Base-by-base conservation (phyloP, 2,329 filamentous ascomycete species). In the Talaromyces sp. region DNA sequence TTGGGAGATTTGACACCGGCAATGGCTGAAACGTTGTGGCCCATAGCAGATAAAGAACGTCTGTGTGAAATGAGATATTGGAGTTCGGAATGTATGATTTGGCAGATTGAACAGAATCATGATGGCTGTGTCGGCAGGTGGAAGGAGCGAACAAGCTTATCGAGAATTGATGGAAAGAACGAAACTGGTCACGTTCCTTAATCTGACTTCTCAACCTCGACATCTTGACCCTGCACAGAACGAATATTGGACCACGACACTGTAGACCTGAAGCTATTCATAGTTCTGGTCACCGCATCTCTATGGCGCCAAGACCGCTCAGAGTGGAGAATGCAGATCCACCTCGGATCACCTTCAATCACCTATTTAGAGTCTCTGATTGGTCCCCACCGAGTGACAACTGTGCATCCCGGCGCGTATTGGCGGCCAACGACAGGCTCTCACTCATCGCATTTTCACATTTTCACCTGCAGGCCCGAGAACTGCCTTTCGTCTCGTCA, bases 1-100 rank as follows among this genome's bases (percentile, higher is more conserved):
- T 72, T 62, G 7, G 66, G 57, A 0, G 71, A 72, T 30, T 64
- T 67, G 35, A 74, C 70, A 3, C 70, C 69, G 41, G 61, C 58
- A 16, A 72, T 51, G 3, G 61, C 64, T 10, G 70, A 71, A 39
- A 72, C 20, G 47, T 70, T 73, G 46, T 73, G 62, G 10, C 71
- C 71, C 70, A 73, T 73, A 32, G 13, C 17, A 42, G 17, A 24
- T 17, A 24, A 29, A 32, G 10, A n/a, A 41, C 17, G n/a, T 13
- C 10, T 19, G n/a, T 17, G 29, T 33, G 27, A 2, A 17, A 17
- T 20, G 9, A 13, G 3, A 17, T 17, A 16, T 17, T 39, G 36
- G 36, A 14, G 14, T n/a, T n/a, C 13, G n/a, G 7, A 2, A 35
- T 41, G n/a, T 4, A 16, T 5, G n/a, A 19, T 6, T 20, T 40